A percentile compares a stretch with the other conserved stretches of the same genome.
Conservation (phyloP, 495 filamentous ascomycete species). For the Apodospora peruviana region DNA sequence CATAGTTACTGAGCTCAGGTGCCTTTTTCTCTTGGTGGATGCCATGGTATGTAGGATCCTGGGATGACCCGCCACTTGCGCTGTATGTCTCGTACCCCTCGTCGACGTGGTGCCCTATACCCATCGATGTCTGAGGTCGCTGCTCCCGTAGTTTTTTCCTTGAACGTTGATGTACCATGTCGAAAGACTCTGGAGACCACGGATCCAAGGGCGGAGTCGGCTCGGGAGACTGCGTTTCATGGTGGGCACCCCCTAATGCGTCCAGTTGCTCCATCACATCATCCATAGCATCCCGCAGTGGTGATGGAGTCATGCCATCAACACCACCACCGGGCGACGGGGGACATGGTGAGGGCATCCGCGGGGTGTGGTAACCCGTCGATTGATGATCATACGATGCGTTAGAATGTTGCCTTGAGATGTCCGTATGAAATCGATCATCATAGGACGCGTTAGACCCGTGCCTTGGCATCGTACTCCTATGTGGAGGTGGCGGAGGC, state of each 20-base stretch:
- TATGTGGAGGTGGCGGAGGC: slow-evolving; percentile 51
- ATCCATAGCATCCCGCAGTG: slow-evolving; percentile 90
- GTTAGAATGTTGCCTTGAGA: slow-evolving; percentile 20
- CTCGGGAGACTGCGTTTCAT: slow-evolving; percentile 47
- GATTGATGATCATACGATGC: slow-evolving; percentile 19
- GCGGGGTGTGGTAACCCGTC: slow-evolving; percentile 45
- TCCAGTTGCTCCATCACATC: slow-evolving; percentile 96
- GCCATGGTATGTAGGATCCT: slow-evolving; percentile 26
- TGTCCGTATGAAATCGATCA: slow-evolving; percentile 19
- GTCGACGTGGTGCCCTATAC: slow-evolving; percentile 51
- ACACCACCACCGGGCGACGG: slow-evolving; percentile 55
- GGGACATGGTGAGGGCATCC: slow-evolving; percentile 48
- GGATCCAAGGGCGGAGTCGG: slow-evolving; percentile 58
- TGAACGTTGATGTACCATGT: slow-evolving; percentile 47
- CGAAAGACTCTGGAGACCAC: slow-evolving; percentile 90
- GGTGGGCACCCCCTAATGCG: slow-evolving; percentile 65
- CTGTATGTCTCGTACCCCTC: slow-evolving; percentile 50
- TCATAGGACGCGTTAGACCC: slow-evolving; percentile 32
- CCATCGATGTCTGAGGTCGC: slow-evolving; percentile 69
- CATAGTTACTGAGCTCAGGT: slow-evolving; percentile 75
- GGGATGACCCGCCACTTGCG: slow-evolving; percentile 41
- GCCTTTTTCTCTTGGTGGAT: slow-evolving; percentile 49
- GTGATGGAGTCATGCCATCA: slow-evolving; percentile 76
- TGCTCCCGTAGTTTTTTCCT: slow-evolving; percentile 28
- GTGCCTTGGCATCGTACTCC: slow-evolving; percentile 25